Conservation (phyloP, 2,329 filamentous ascomycete genomes). For the Exserohilum rostratum region DNA sequence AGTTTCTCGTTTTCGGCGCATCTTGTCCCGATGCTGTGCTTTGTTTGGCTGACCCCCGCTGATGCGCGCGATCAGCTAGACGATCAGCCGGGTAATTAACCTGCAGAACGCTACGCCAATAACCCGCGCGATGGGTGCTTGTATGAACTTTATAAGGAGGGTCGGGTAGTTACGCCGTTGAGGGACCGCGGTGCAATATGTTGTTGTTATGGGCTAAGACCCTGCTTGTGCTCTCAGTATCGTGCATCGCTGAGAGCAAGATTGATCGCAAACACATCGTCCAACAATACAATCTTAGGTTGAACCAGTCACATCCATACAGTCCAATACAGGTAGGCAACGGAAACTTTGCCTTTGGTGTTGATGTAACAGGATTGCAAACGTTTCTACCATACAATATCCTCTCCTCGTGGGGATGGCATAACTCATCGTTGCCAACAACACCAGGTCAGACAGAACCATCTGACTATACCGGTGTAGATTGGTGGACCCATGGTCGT, state of each 20-base stretch:
- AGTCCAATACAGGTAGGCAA: constrained; percentile 61
- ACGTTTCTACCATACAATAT: constrained; percentile 53
- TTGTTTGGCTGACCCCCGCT: constrained; percentile 29
- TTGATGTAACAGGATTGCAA: constrained; percentile 55
- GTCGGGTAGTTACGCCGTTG: not conserved
- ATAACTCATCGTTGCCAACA: constrained; percentile 53
- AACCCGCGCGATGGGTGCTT: constrained; percentile 9
- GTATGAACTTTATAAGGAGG: constrained; percentile 9
- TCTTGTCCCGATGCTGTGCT: constrained; percentile 15
- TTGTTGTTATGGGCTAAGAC: constrained; percentile 6
- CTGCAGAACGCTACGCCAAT: constrained; percentile 19
- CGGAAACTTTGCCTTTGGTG: constrained; percentile 56
- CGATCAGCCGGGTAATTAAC: constrained; percentile 35
- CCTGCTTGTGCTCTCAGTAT: constrained; percentile 8
- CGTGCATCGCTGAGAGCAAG: constrained; percentile 12
- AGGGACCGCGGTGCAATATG: constrained; percentile 14
- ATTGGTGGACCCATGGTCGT: constrained; percentile 54
- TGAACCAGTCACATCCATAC: constrained; percentile 56
- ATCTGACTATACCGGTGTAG: constrained; percentile 50
- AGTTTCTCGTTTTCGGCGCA: constrained; percentile 12
- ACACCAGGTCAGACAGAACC: constrained; percentile 43
- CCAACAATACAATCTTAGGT: constrained; percentile 54
- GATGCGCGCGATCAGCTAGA: constrained; percentile 16
- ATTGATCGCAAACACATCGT: constrained; percentile 42
- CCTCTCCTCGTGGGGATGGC: constrained; percentile 55